Percentiles rank a stretch among this genome's conserved stretches.
phyloP scores from a whole-genome alignment of 1,139 yeast genomes.

The Lipomyces yarrowii region DNA sequence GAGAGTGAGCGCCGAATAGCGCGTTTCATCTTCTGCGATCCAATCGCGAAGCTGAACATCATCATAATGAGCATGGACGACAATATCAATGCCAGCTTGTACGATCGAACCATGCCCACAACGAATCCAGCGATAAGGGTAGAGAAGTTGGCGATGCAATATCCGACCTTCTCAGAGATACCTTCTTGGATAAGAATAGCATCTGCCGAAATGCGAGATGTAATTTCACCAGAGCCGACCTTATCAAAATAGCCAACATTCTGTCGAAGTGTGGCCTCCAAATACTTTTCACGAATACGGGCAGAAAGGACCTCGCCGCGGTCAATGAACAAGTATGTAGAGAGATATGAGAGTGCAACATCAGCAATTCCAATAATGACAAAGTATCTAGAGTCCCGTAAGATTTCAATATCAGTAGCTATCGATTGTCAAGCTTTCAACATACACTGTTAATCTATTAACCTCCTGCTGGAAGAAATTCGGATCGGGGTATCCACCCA shows the following conservation, averaged over 20 bases:
- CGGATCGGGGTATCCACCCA: constrained; percentile 15
- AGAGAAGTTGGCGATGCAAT: constrained; percentile 45
- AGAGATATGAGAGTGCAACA: constrained; percentile 31
- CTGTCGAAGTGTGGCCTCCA: constrained; percentile 47
- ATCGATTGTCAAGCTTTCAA: not conserved
- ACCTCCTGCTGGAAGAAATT: constrained; percentile 27
- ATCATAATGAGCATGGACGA: constrained; percentile 42
- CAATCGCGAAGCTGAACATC: constrained; percentile 42
- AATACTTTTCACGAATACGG: constrained; percentile 47
- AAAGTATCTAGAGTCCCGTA: constrained; percentile 16
- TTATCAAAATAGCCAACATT: constrained; percentile 50
- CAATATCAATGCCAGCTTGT: constrained; percentile 47
- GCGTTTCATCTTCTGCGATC: constrained; percentile 41
- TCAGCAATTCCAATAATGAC: constrained; percentile 29
- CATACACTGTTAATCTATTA: constrained; percentile 23
- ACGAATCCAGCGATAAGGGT: constrained; percentile 48
- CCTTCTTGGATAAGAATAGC: constrained; percentile 50
- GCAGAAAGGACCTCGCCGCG: constrained; percentile 50
- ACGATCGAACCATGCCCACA: constrained; percentile 46
- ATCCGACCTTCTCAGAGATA: constrained; percentile 50
- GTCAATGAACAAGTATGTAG: constrained; percentile 39
- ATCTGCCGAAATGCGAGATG: constrained; percentile 50
- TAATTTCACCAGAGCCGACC: constrained; percentile 49
- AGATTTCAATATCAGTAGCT: not conserved
- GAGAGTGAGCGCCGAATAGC: constrained; percentile 34